A percentile compares a stretch with the other conserved stretches of the same genome.
These are phyloP conservation scores for Lasiodiplodia gonubiensis DNA, from an alignment of 2,329 filamentous ascomycete genomes.

Conservation along the genomic window DNA sequence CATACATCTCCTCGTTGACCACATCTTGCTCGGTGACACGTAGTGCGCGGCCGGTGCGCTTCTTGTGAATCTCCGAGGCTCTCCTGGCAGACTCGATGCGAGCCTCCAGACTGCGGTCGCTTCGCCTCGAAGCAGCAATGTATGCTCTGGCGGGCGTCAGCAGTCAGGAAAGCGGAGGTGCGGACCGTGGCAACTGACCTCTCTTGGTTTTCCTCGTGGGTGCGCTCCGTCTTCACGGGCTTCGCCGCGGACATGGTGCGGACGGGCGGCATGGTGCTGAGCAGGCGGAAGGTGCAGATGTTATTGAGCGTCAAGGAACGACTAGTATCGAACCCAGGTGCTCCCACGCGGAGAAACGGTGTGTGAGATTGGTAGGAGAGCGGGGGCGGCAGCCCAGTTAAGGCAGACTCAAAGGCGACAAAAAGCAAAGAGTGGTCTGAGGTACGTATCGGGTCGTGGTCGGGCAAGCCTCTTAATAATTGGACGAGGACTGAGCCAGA, in stretches of 20 bases:
- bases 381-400: constrained; percentile 23
- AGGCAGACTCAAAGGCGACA: constrained; percentile 15
- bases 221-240: constrained; percentile 70
- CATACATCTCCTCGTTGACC: constrained; percentile 92
- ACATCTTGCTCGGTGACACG: constrained; percentile 87
- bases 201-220: constrained; percentile 82
- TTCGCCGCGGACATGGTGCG: constrained; percentile 42
- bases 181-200: constrained; percentile 46
- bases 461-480: constrained; percentile 4
- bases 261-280: constrained; percentile 46
- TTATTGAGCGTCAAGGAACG: constrained; percentile 28
- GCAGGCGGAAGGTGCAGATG: not conserved
- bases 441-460: not conserved
- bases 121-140: constrained; percentile 86
- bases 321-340: constrained; percentile 29
- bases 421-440: constrained; percentile 25
- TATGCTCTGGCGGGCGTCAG: constrained; percentile 68
- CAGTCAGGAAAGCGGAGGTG: constrained; percentile 16
- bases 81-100: constrained; percentile 84
- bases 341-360: constrained; percentile 20
- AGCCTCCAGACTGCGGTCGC: constrained; percentile 85
- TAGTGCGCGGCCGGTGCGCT: constrained; percentile 80
- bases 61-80: constrained; percentile 90
- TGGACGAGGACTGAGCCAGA: constrained; percentile 1
- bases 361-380: constrained; percentile 12